Base-by-base conservation (phyloP, 305 asterid genomes). In the Fraxinus sp. region DNA sequence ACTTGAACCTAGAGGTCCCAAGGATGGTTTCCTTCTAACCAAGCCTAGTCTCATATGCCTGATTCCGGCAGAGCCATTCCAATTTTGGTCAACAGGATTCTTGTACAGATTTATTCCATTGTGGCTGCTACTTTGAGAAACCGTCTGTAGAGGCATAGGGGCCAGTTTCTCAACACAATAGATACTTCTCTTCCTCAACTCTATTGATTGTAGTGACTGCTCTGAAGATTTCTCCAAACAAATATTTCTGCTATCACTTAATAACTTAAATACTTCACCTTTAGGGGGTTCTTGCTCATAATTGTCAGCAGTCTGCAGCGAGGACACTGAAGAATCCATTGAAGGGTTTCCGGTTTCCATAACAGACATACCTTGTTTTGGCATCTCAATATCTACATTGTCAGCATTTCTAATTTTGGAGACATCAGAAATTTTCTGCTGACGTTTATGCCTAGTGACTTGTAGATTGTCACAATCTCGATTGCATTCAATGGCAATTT, bases 1-100 rank as follows among this genome's bases (percentile, higher is more conserved):
- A 83, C 86, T 80, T 32, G 82, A 64, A 24, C 78, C 66, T 36
- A 77, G 73, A 80, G 78, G 55, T 43, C 86, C 79, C 33, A 75
- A 46, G 57, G 87, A 41, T 49, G 83, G 84, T 79, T 36, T 84
- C 78, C 83, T 78, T 24, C 90, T 91, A 55, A 86, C 84, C 83
- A 81, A 78, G 81, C 89, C 89, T 75, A 77, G 88, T 80, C 84
- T 89, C 88, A 86, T 86, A 59, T 80, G 90, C 74, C 73, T 85
- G 28, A 66, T 35, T 73, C 74, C 52, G 77, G 77, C 52, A 24
- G 87, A 73, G 68, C 79, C 70, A 85, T 75, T 82, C 37, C 75
- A 85, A 37, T 79, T 83, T 68, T 83, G 81, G 39, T 82, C 64
- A 78, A 18, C 78, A 79, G 77, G 83, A 84, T 73, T 71, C 26